These are phyloP conservation scores for Candida sphagnicola DNA, from an alignment of 805 yeast genomes.

Conservation along the genomic window DNA sequence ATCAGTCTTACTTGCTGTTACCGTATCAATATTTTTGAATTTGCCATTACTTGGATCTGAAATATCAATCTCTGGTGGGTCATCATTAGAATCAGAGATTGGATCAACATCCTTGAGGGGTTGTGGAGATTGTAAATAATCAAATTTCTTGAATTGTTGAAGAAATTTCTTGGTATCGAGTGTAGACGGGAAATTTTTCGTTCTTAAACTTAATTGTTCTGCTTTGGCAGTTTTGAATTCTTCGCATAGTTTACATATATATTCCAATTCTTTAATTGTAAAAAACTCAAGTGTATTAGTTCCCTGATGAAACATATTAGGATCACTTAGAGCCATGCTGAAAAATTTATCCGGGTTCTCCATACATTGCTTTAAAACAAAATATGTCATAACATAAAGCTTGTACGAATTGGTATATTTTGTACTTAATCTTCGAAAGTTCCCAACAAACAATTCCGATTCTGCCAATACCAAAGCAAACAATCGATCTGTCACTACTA, in stretches of 20 bases:
- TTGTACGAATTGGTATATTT: constrained; percentile 38
- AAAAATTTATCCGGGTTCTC: constrained; percentile 35
- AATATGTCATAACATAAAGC: constrained; percentile 37
- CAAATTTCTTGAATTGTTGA: constrained; percentile 1
- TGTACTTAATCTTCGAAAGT: constrained; percentile 33
- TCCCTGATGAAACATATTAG: constrained; percentile 29
- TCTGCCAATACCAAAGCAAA: constrained; percentile 30
- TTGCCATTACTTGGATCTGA: not conserved
- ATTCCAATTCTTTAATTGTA: constrained; percentile 30
- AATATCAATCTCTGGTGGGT: constrained; percentile 3
- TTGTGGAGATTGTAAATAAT: not conserved
- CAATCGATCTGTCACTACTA: constrained; percentile 28
- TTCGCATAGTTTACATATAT: constrained; percentile 33
- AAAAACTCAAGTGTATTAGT: constrained; percentile 37
- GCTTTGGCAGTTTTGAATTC: constrained; percentile 36
- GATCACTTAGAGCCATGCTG: constrained; percentile 23
- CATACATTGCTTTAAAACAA: constrained; percentile 39
- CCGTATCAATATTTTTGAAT: not conserved
- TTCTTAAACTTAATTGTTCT: constrained; percentile 12
- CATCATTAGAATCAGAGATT: not conserved
- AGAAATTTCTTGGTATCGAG: not conserved
- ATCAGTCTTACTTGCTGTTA: not conserved
- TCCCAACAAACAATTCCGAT: constrained; percentile 41
- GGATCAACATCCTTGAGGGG: not conserved
- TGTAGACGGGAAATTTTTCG: not conserved